These are phyloP conservation scores for Naganishia friedmannii DNA, from an alignment of 768 basidiomycete genomes.

Conservation along the genomic window DNA sequence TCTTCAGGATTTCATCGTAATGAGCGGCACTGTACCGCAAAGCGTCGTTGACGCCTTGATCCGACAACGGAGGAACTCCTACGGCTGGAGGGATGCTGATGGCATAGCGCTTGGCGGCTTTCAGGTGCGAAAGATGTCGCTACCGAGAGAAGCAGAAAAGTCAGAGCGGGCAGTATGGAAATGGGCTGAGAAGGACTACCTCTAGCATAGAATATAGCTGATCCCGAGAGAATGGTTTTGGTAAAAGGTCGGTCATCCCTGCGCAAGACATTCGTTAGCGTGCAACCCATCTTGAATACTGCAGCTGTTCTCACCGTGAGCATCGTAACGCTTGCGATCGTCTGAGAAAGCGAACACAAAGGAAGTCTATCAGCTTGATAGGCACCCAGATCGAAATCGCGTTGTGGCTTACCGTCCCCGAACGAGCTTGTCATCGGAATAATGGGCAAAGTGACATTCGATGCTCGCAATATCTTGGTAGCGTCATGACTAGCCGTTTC, in stretches of 20 bases:
- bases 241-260: slow-evolving; percentile 94
- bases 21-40: slow-evolving; percentile 24
- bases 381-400: slow-evolving; percentile 66
- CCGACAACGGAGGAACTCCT: slow-evolving; percentile 59
- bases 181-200: slow-evolving; percentile 28
- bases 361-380: background rate
- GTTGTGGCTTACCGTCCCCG: slow-evolving; percentile 57
- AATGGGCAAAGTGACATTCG: slow-evolving; percentile 91
- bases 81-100: slow-evolving; percentile 61
- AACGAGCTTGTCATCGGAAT: slow-evolving; percentile 78
- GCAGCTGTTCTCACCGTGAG: background rate
- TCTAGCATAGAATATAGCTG: slow-evolving; percentile 88
- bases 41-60: slow-evolving; percentile 50
- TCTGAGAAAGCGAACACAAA: slow-evolving; percentile 31
- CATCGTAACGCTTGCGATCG: slow-evolving; percentile 43
- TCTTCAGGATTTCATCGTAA: slow-evolving; percentile 10
- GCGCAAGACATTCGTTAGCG: slow-evolving; percentile 30
- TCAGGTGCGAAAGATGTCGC: slow-evolving; percentile 26
- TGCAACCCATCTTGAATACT: background rate
- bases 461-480: slow-evolving; percentile 88
- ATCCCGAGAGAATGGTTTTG: slow-evolving; percentile 96
- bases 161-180: slow-evolving; percentile 21
- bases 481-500: slow-evolving; percentile 55
- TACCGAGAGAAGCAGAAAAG: background rate
- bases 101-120: slow-evolving; percentile 49